Evolutionary conservation across 352 stramenopile genomes (phyloP).

Genomic region (Pythium apleroticum): DNA sequence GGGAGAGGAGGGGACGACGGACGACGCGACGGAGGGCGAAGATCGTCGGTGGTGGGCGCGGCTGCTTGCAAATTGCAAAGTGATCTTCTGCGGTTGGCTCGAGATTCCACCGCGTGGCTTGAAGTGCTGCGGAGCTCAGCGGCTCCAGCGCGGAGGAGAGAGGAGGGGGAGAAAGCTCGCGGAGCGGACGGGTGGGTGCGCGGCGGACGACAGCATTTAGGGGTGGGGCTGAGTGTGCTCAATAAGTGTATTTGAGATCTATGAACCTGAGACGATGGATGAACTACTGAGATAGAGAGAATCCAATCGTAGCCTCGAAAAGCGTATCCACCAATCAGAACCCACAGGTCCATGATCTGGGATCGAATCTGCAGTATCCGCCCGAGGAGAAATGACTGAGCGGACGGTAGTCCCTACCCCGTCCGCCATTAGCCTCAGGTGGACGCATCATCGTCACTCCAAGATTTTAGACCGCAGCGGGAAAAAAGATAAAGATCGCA

Average conservation of each 20-base stretch:
- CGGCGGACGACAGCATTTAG: slow-evolving; percentile 1
- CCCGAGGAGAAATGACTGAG: slow-evolving; percentile 5
- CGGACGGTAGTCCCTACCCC: slow-evolving; percentile 15
- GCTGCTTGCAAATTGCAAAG: slow-evolving; percentile 26
- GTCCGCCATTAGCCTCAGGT: not conserved
- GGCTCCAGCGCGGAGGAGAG: not conserved
- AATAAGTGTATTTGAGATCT: slow-evolving; percentile 9
- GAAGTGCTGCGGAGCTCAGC: slow-evolving; percentile 5
- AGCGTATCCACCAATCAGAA: slow-evolving; percentile 14
- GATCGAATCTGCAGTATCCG: slow-evolving; percentile 26
- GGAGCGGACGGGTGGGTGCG: slow-evolving; percentile 11
- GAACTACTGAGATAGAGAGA: slow-evolving; percentile 2
- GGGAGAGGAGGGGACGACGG: slow-evolving; percentile 10
- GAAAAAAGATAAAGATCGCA: not conserved
- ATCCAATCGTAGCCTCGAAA: not conserved
- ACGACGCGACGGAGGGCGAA: slow-evolving; percentile 17
- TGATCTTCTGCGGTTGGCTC: slow-evolving; percentile 1
- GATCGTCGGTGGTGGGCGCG: slow-evolving; percentile 15
- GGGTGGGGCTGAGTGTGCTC: not conserved
- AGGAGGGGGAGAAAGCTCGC: not conserved
- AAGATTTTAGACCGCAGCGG: not conserved
- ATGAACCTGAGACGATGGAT: not conserved
- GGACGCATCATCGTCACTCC: not conserved
- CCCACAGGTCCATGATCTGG: slow-evolving; percentile 11
- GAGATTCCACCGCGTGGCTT: slow-evolving; percentile 5